Evolutionary conservation across 352 stramenopile species (phyloP).

Genomic region (Plasmopara viticola): DNA sequence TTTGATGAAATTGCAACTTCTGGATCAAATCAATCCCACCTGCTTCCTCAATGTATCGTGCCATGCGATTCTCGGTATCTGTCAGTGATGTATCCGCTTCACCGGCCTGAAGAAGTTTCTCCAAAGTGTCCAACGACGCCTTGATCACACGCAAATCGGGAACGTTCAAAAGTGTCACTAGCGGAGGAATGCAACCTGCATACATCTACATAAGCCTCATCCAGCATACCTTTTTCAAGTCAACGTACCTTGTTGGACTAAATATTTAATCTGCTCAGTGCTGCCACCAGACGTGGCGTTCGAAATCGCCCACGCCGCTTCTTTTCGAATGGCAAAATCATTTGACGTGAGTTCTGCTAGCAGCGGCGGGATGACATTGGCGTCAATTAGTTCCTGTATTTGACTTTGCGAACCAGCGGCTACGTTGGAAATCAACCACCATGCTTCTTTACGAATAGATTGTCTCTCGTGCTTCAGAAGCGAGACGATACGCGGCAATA

Average conservation of each 20-base stretch:
- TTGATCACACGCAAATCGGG: conserved; percentile 95
- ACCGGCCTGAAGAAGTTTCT: conserved; percentile 89
- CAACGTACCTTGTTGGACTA: conserved; percentile 88
- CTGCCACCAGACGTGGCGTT: conserved; percentile 76
- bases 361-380: conserved; percentile 66
- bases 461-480: conserved; percentile 78
- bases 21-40: conserved; percentile 96
- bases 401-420: conserved; percentile 63
- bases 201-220: background rate
- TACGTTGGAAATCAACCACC: conserved; percentile 82
- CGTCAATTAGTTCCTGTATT: conserved; percentile 73
- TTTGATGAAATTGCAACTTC: conserved; percentile 95
- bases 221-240: background rate
- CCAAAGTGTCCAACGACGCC: conserved; percentile 95
- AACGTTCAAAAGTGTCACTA: conserved; percentile 92
- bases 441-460: conserved; percentile 76
- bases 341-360: conserved; percentile 50
- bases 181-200: conserved; percentile 91
- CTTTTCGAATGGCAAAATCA: conserved; percentile 80
- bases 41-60: conserved; percentile 92
- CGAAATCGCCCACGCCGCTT: conserved; percentile 80
- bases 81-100: conserved; percentile 82
- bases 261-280: conserved; percentile 93
- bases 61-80: conserved; percentile 91
- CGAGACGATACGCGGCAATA: conserved; percentile 45